Percentiles rank a stretch among this genome's conserved stretches.
Evolutionary conservation across 495 filamentous ascomycete genomes (phyloP).

Genomic region (Melanomma pulvis-pyrius): DNA sequence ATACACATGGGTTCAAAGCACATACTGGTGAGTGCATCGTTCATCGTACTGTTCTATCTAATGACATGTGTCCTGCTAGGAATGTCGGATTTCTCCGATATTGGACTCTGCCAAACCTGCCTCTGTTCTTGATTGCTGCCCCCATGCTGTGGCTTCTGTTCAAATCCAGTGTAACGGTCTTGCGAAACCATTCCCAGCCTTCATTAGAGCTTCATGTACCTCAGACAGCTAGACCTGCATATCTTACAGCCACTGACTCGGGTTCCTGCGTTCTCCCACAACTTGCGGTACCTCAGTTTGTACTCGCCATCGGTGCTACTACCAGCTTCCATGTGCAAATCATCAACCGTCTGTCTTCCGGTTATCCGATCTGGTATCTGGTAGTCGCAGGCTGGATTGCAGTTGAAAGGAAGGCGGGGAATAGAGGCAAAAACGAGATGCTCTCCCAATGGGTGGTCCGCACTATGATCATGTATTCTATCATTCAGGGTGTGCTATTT

Average conservation of each 20-base stretch:
- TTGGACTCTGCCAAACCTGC: constrained; percentile 85
- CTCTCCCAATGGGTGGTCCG: constrained; percentile 49
- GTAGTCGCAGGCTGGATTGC: constrained; percentile 54
- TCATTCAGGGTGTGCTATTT: constrained; percentile 30
- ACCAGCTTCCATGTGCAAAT: constrained; percentile 91
- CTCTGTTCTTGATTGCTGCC: constrained; percentile 80
- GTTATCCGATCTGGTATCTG: constrained; percentile 89
- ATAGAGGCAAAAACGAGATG: constrained; percentile 18
- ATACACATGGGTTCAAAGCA: constrained; percentile 82
- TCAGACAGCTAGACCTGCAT: background rate
- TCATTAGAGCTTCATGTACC: background rate
- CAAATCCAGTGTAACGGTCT: constrained; percentile 59
- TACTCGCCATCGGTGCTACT: constrained; percentile 71
- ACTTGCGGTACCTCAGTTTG: constrained; percentile 70
- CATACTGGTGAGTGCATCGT: constrained; percentile 76
- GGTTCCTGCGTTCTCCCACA: constrained; percentile 48
- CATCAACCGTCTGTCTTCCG: constrained; percentile 83
- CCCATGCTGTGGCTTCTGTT: constrained; percentile 76
- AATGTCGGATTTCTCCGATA: constrained; percentile 84
- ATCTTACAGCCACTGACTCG: background rate
- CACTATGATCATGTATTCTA: constrained; percentile 64
- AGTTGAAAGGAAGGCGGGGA: background rate
- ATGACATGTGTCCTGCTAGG: constrained; percentile 57
- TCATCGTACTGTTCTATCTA: background rate
- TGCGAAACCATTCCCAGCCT: constrained; percentile 26